These are phyloP conservation scores for Sporothrix humicola DNA, from an alignment of 2,329 filamentous ascomycete species.

Conservation along the genomic window DNA sequence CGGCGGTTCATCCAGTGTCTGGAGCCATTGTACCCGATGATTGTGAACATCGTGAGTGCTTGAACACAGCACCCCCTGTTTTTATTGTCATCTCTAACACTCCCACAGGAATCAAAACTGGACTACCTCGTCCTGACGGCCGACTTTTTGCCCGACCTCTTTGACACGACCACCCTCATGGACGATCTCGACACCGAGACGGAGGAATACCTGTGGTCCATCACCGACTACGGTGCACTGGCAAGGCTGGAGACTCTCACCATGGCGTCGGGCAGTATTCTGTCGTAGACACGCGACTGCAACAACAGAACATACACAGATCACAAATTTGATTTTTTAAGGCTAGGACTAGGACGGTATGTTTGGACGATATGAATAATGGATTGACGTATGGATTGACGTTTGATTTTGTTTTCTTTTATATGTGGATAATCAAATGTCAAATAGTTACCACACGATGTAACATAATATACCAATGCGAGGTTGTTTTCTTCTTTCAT, in stretches of 20 bases:
- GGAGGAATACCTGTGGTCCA: slow-evolving; percentile 1
- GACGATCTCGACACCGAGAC: background rate
- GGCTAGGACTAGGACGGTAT: too few species aligned
- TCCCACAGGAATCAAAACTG: background rate
- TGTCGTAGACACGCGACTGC: too few species aligned
- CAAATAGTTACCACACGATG: too few species aligned
- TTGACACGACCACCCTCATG: background rate
- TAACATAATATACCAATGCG: too few species aligned
- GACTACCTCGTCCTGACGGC: background rate
- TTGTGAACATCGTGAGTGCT: slow-evolving; percentile 1
- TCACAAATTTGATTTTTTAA: too few species aligned
- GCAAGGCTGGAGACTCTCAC: background rate
- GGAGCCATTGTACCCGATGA: background rate
- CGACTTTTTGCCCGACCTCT: background rate
- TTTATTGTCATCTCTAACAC: background rate
- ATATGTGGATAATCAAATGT: too few species aligned
- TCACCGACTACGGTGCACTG: background rate
- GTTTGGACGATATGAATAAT: too few species aligned
- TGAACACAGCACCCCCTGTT: too few species aligned
- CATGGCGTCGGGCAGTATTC: background rate
- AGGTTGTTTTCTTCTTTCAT: too few species aligned
- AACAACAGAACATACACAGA: too few species aligned
- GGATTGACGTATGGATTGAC: too few species aligned
- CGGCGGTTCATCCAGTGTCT: background rate
- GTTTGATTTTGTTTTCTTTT: too few species aligned